These are phyloP conservation scores for Aspergillus niger DNA, from an alignment of 2,329 filamentous ascomycete species.

Conservation along the genomic window DNA sequence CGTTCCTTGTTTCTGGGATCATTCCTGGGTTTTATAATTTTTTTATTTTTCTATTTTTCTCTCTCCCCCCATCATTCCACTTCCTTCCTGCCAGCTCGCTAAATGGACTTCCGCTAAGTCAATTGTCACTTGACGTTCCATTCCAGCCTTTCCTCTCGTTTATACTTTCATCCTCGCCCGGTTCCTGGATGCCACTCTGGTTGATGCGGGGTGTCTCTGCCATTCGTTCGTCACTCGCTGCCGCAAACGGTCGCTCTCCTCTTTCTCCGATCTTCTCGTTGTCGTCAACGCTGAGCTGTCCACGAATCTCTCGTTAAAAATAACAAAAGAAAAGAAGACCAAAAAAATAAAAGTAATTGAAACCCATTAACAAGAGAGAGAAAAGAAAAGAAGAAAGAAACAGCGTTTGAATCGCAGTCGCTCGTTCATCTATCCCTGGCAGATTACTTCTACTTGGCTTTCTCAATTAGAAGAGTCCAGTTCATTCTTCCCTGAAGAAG, in stretches of 20 bases:
- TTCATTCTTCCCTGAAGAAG: background rate
- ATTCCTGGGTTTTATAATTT: constrained; percentile 9
- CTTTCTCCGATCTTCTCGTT: constrained; percentile 14
- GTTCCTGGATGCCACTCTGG: constrained; percentile 7
- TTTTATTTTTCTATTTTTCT: constrained; percentile 5
- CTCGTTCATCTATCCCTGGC: constrained; percentile 4
- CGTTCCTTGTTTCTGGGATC: constrained; percentile 3
- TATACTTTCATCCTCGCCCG: constrained; percentile 11
- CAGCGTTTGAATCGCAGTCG: background rate
- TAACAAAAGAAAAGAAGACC: background rate
- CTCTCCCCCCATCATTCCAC: background rate
- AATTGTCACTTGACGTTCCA: background rate
- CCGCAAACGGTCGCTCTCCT: constrained; percentile 40
- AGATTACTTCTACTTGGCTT: background rate
- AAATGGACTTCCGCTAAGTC: constrained; percentile 1
- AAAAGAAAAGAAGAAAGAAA: background rate
- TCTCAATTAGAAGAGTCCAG: background rate
- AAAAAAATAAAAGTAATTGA: background rate
- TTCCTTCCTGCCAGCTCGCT: background rate
- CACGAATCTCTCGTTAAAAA: background rate
- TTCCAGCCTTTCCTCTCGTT: constrained; percentile 2
- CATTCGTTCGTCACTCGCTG: constrained; percentile 28
- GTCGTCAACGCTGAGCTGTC: background rate
- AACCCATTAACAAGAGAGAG: too few species aligned
- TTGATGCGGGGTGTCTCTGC: constrained; percentile 22